Evolutionary conservation across 768 basidiomycete genomes (phyloP).

Genomic region (Kwoniella shandongensis): DNA sequence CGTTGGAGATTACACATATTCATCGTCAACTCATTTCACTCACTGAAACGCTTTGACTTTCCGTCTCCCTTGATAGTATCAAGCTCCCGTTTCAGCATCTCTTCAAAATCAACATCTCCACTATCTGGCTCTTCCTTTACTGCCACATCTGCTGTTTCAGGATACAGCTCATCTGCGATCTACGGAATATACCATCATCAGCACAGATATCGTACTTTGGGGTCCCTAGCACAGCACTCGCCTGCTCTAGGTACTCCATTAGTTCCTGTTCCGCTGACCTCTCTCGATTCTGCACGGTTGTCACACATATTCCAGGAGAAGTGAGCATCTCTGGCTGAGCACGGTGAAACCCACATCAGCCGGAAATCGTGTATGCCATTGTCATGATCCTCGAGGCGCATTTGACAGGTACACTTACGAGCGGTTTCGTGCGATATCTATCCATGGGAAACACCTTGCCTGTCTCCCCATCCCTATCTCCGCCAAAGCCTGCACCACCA

Average conservation of each 20-base stretch:
- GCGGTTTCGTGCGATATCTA: constrained; percentile 28
- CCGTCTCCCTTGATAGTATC: constrained; percentile 23
- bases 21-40: constrained; percentile 11
- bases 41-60: constrained; percentile 42
- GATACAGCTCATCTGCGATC: constrained; percentile 42
- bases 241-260: constrained; percentile 36
- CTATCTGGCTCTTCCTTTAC: constrained; percentile 16
- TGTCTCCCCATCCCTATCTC: constrained; percentile 6
- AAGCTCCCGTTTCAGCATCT: constrained; percentile 38
- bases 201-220: neutral
- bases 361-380: neutral
- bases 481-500: constrained; percentile 1
- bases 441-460: constrained; percentile 25
- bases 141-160: constrained; percentile 29
- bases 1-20: neutral
- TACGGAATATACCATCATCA: neutral
- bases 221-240: constrained; percentile 5
- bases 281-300: constrained; percentile 37
- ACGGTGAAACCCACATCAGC: constrained; percentile 2
- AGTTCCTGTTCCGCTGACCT: constrained; percentile 41
- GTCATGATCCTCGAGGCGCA: neutral
- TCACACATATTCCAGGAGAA: constrained; percentile 35
- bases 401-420: constrained; percentile 19
- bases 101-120: constrained; percentile 38
- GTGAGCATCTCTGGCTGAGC: constrained; percentile 32